Evolutionary conservation across 2,329 filamentous ascomycete species (phyloP).

Genomic region (Fusarium zealandicum): DNA sequence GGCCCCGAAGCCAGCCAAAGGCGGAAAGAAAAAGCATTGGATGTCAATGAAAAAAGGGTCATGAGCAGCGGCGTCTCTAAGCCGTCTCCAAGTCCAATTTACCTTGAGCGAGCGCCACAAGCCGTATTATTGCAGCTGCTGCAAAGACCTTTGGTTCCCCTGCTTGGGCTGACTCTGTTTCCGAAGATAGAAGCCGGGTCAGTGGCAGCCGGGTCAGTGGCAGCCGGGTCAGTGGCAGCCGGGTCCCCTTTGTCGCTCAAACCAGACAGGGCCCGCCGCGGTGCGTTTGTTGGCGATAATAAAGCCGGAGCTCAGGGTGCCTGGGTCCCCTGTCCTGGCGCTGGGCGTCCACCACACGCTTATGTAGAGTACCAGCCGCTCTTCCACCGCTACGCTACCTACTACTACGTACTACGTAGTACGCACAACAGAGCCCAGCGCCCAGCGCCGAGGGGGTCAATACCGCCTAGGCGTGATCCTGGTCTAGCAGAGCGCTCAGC

Average conservation of each 20-base stretch:
- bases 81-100: background rate
- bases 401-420: too few relatives aligned
- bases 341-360: conserved; percentile 37
- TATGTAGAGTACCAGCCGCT: conserved; percentile 12
- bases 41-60: conserved; percentile 31
- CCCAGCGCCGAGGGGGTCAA: background rate
- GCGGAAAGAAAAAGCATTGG: conserved; percentile 24
- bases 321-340: conserved; percentile 30
- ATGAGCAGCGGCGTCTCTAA: conserved; percentile 26
- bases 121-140: conserved; percentile 28
- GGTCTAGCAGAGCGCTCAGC: conserved; percentile 38
- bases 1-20: conserved; percentile 26
- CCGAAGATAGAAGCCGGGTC: conserved; percentile 1
- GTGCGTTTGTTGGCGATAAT: conserved; percentile 35
- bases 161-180: background rate
- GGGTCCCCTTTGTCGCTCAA: conserved; percentile 11
- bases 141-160: background rate
- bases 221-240: too few relatives aligned
- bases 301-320: conserved; percentile 29
- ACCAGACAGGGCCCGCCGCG: conserved; percentile 25
- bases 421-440: too few relatives aligned
- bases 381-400: background rate
- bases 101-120: conserved; percentile 19
- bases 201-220: conserved; percentile 10
- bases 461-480: conserved; percentile 33